Base-by-base conservation (phyloP, 495 filamentous ascomycete species). In the Trichoderma asperelloides region DNA sequence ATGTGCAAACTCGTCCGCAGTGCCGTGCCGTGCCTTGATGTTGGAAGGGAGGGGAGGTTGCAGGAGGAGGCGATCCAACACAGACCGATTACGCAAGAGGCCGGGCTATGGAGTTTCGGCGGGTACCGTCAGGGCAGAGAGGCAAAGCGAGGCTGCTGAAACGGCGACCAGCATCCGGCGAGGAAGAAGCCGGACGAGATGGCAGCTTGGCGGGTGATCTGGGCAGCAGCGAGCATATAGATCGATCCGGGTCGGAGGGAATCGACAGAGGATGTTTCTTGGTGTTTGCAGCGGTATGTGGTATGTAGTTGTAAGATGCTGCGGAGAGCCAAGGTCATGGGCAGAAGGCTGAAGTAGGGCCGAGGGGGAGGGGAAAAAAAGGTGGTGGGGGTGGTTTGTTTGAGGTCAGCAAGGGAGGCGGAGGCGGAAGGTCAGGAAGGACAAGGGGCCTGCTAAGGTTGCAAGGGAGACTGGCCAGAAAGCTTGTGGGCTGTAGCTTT, bases 31-130 rank as follows among this genome's bases (percentile, higher is more conserved):
- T 3, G 49, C 57, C 23, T 62, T 45, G 60, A 33, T n/a, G 66
- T 62, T 43, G 62, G 63, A 28, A 45, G 33, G 33, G 66, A 28
- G 39, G 43, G 67, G 62, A 60, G 67, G 62, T 70, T 67, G 71
- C 71, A 45, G 69, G 69, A 65, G 71, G 68, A 16, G 16, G 55
- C 12, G 55, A 30, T 60, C 9, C 55, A 60, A 30, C 55, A 28
- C 55, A 28, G 55, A 30, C 23, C 9, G 55, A 60, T 60, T 60
- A 60, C 55, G 55, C 55, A 60, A 30, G 55, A 30, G 27, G 27
- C 15, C 23, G n/a, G 55, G 55, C 23, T 28, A 60, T 60, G 9
- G 49, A 60, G 18, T 30, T 28, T n/a, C 11, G 30, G 55, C 55
- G 55, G 55, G 23, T n/a, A 28, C 16, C 18, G n/a, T n/a, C 23